Evolutionary conservation across 495 filamentous ascomycete species (phyloP).

Genomic region (Endocarpon pusillum): DNA sequence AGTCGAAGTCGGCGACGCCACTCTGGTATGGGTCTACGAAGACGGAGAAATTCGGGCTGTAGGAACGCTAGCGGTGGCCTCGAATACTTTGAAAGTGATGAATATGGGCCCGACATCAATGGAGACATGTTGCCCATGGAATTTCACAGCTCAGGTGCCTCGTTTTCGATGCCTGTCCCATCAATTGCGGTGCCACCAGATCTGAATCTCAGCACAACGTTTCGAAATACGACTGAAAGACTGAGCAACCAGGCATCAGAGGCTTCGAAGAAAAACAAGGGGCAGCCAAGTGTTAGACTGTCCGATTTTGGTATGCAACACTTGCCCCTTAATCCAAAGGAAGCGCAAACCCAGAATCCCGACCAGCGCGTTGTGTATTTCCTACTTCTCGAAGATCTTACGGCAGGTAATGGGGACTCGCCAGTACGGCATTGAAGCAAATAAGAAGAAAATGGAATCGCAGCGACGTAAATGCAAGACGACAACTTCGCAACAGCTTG

Average conservation of each 20-base stretch:
- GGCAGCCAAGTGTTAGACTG: too few relatives aligned
- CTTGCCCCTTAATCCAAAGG: constrained; percentile 55
- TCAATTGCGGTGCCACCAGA: too few relatives aligned
- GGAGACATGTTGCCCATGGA: constrained; percentile 65
- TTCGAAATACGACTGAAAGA: constrained; percentile 1
- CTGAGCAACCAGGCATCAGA: too few relatives aligned
- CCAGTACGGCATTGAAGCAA: constrained; percentile 90
- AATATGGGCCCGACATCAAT: constrained; percentile 63
- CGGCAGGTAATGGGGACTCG: constrained; percentile 95
- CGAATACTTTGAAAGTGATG: constrained; percentile 73
- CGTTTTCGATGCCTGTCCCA: too few relatives aligned
- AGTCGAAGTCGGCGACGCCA: constrained; percentile 45
- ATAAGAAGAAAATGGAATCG: constrained; percentile 79
- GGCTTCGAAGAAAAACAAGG: too few relatives aligned
- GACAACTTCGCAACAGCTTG: constrained; percentile 81
- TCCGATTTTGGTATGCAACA: too few relatives aligned
- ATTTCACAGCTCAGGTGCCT: constrained; percentile 24
- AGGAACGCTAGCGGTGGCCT: constrained; percentile 45
- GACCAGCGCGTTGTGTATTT: constrained; percentile 79
- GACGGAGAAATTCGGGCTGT: constrained; percentile 44
- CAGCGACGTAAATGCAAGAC: constrained; percentile 82
- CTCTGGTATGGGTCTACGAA: constrained; percentile 60
- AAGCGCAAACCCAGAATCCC: constrained; percentile 47
- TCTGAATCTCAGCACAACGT: constrained; percentile 1
- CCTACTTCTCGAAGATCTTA: constrained; percentile 88